These are phyloP conservation scores for Populus deltoides DNA, from an alignment of 345 rosid genomes.

Conservation along the genomic window DNA sequence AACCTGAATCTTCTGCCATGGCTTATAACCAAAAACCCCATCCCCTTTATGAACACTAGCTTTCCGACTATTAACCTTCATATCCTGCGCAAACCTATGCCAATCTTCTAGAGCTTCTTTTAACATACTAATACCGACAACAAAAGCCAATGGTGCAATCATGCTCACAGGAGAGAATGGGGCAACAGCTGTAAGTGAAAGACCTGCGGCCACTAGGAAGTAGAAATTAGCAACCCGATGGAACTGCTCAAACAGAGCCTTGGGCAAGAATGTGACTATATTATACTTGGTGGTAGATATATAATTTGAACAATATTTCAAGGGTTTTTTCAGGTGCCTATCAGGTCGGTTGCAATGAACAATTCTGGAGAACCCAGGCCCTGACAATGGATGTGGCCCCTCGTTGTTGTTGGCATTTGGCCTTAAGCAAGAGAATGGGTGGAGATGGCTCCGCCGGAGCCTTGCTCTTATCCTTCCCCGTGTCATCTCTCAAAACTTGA, in stretches of 20 bases:
- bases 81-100: slow-evolving; percentile 90
- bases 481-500: slow-evolving; percentile 53
- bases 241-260: slow-evolving; percentile 88
- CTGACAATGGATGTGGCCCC: slow-evolving; percentile 52
- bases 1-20: slow-evolving; percentile 73
- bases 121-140: slow-evolving; percentile 89
- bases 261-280: slow-evolving; percentile 68
- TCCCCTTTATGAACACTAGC: slow-evolving; percentile 50
- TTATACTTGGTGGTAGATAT: slow-evolving; percentile 89
- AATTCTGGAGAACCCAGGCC: slow-evolving; percentile 66
- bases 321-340: slow-evolving; percentile 66
- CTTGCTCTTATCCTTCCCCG: slow-evolving; percentile 78
- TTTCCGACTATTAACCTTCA: slow-evolving; percentile 74
- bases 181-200: slow-evolving; percentile 71
- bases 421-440: slow-evolving; percentile 73
- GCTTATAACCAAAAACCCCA: slow-evolving; percentile 54
- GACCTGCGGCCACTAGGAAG: slow-evolving; percentile 77
- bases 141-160: slow-evolving; percentile 85
- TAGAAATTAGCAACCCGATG: slow-evolving; percentile 90
- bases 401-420: slow-evolving; percentile 43
- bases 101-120: slow-evolving; percentile 97
- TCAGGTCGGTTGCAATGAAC: slow-evolving; percentile 82
- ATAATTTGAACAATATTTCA: slow-evolving; percentile 71
- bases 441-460: slow-evolving; percentile 70
- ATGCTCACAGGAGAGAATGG: slow-evolving; percentile 86